These are phyloP conservation scores for Cryphonectria naterciae DNA, from an alignment of 2,329 filamentous ascomycete genomes.

Conservation along the genomic window DNA sequence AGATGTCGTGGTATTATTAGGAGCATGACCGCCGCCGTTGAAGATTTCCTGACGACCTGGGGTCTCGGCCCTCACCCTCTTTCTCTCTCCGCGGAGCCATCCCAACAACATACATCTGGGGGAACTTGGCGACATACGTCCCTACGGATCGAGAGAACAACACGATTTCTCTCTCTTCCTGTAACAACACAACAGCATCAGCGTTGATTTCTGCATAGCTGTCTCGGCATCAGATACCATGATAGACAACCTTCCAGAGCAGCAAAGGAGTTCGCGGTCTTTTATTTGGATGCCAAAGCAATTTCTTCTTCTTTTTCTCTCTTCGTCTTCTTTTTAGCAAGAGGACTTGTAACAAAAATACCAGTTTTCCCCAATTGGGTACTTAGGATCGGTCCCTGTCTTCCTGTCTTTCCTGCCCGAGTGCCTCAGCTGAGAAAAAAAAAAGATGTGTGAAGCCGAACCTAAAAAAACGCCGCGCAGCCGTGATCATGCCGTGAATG, in stretches of 20 bases:
- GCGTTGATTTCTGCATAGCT: conserved; percentile 7
- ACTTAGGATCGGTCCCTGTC: background rate
- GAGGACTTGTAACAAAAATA: background rate
- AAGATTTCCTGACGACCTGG: background rate
- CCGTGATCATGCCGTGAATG: conserved; percentile 27
- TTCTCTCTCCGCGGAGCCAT: background rate
- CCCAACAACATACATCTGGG: no score
- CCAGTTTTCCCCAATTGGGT: background rate
- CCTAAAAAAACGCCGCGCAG: conserved; percentile 28
- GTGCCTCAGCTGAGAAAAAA: background rate
- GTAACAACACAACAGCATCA: conserved; percentile 15
- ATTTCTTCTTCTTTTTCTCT: background rate
- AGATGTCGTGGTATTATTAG: conserved; percentile 45
- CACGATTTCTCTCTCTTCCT: background rate
- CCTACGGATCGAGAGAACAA: no score
- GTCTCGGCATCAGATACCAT: conserved; percentile 9
- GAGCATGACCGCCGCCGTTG: background rate
- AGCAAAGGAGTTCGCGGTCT: conserved; percentile 24
- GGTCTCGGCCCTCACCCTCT: no score
- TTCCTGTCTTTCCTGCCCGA: background rate
- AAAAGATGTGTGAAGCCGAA: conserved; percentile 6
- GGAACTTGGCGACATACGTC: no score
- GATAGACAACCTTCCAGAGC: conserved; percentile 13
- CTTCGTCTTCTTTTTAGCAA: background rate
- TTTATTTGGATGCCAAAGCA: background rate